Evolutionary conservation across 2,329 filamentous ascomycete genomes (phyloP).

Genomic region (Herpotrichia juniperi): DNA sequence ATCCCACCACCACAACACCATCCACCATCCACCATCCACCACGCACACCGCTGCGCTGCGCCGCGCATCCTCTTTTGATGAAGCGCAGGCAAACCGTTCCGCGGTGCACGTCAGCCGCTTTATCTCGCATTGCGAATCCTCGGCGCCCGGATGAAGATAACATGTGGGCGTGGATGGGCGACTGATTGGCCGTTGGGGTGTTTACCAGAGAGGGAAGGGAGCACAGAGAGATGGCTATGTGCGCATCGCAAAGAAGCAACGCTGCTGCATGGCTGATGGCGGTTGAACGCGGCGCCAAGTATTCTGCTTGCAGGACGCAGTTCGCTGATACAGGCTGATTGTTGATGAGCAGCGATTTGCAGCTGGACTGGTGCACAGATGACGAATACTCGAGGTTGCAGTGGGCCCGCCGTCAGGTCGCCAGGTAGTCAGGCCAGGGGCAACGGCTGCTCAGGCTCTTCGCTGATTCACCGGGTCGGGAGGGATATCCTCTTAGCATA

Average conservation of each 20-base stretch:
- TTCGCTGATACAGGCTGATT: conserved; percentile 20
- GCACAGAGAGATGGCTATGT: conserved; percentile 9
- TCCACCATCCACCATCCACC: conserved; percentile 1
- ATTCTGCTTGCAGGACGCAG: too few species aligned
- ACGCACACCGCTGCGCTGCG: conserved; percentile 12
- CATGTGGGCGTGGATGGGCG: conserved; percentile 11
- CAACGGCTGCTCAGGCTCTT: background rate
- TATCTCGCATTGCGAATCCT: conserved; percentile 25
- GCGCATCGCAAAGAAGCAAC: conserved; percentile 17
- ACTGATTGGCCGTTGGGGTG: conserved; percentile 30
- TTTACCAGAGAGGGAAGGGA: conserved; percentile 17
- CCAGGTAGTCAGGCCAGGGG: conserved; percentile 1
- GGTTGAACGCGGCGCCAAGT: background rate
- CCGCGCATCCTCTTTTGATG: conserved; percentile 5
- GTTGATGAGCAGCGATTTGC: background rate
- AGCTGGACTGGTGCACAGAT: conserved; percentile 18
- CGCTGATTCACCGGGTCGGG: too few species aligned
- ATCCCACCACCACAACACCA: conserved; percentile 12
- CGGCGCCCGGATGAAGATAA: conserved; percentile 8
- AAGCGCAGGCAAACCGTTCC: background rate
- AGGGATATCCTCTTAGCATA: too few species aligned
- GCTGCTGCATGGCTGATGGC: background rate
- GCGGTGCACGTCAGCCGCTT: conserved; percentile 29
- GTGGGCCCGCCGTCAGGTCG: too few species aligned
- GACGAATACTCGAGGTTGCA: conserved; percentile 18